A percentile compares a stretch with the other conserved stretches of the same genome.
These are phyloP conservation scores for Spinacia oleracea DNA, from an alignment of 179 eudicot genomes.

Conservation along the genomic window DNA sequence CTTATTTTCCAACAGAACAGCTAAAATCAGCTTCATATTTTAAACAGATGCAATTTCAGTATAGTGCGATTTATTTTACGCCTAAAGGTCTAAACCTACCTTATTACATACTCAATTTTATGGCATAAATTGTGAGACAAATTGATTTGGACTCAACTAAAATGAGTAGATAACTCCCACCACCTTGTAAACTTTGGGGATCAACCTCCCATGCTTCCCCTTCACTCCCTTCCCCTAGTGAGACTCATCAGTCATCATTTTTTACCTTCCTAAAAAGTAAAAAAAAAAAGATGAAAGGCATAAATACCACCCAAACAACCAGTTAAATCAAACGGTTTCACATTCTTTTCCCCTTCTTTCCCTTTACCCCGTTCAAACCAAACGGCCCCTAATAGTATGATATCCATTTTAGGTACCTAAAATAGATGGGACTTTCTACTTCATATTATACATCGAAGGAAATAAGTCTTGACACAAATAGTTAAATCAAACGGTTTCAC, in stretches of 20 bases:
- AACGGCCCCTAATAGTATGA: neutral
- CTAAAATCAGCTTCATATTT: neutral
- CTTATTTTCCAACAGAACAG: neutral
- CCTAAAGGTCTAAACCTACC: neutral
- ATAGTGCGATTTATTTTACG: too few species aligned
- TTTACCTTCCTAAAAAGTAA: neutral
- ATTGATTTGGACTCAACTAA: neutral
- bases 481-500: too few species aligned
- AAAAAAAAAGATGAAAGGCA: too few species aligned
- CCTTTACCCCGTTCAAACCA: too few species aligned
- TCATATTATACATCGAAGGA: neutral
- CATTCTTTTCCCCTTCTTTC: too few species aligned
- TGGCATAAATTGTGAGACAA: neutral
- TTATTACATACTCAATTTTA: neutral
- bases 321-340: too few species aligned
- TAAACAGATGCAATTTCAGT: slow-evolving; percentile 10
- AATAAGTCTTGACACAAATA: too few species aligned
- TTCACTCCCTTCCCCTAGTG: neutral
- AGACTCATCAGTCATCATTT: neutral
- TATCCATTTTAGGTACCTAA: neutral
- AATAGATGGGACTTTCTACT: neutral
- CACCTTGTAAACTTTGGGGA: neutral
- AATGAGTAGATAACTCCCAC: neutral
- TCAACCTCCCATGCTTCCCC: neutral
- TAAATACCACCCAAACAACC: too few species aligned